Evolutionary conservation across 257 asterid genomes (phyloP).

Genomic region (Nicotiana noctiflora): DNA sequence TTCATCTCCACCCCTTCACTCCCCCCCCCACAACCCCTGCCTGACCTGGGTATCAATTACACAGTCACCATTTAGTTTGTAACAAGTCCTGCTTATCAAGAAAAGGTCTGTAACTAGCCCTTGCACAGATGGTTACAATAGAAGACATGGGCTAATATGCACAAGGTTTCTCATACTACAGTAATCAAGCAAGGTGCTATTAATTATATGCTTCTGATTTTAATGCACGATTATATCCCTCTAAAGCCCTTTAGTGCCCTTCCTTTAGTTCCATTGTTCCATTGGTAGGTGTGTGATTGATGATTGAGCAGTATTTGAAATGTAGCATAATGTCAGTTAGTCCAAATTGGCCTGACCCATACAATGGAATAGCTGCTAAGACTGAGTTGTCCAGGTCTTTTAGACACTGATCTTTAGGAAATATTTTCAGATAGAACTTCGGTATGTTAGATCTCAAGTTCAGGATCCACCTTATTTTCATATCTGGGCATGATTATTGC

Average conservation of each 20-base stretch:
- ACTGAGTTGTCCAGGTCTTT: neutral
- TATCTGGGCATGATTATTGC: neutral
- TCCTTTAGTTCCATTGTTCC: neutral
- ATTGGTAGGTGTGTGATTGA: neutral
- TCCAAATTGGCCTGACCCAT: neutral
- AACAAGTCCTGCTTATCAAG: neutral
- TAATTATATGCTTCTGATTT: neutral
- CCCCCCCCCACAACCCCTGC: too few species aligned
- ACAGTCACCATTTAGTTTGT: neutral
- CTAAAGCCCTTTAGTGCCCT: neutral
- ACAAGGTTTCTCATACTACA: neutral
- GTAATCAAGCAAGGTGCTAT: neutral
- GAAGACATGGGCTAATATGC: neutral
- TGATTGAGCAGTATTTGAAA: neutral
- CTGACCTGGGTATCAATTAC: too few species aligned
- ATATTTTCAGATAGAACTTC: neutral
- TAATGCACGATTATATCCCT: neutral
- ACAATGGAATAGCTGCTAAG: neutral
- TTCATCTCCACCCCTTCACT: neutral
- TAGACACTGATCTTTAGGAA: neutral
- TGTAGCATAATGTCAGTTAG: neutral
- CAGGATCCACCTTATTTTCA: neutral
- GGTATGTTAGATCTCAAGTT: constrained; percentile 1
- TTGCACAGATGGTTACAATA: neutral
- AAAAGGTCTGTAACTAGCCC: neutral